Evolutionary conservation across 768 basidiomycete genomes (phyloP), one percentile per base, ranked within the genome.

Genomic region (Pluteus cervinus): DNA sequence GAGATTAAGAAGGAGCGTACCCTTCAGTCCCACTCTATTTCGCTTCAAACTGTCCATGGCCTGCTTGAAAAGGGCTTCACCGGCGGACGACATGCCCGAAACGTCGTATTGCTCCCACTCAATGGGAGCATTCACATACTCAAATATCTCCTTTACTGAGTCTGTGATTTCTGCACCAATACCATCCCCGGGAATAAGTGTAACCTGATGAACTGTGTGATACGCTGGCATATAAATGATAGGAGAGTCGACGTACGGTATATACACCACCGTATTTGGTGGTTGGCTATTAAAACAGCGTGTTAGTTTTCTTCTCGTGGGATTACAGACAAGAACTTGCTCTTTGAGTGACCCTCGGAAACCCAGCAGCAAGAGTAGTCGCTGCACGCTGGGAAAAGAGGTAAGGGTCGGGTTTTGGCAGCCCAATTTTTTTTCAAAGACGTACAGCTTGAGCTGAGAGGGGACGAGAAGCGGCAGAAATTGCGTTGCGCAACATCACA

Each of bases 101-200:
- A 99, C 92, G 55, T 97, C 78, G 66, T 93, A 97, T 60, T 97
- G 92, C 55, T 97, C 93, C 88, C 90, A 96, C 58, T 97, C 90
- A 64, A 99, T 94, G 60, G 96, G 96, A 22, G 93, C 96, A 56
- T 98, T 99, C 57, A 91, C 79, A 49, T 88, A 75, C 60, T 94
- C 90, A 56, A 99, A 99, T 57, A 99, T 93, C 64, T 98, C 93
- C 68, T 99, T 98, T 49, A 99, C 93, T 2, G 91, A 93, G 65
- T 94, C 89, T 42, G 94, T 90, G 56, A 99, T 90, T 68, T 99
- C 96, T 53, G 79, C 76, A 46, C 96, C 96, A 53, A 99, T 83
- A 68, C 96, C 96, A 56, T 99, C 96, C 48, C 96, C 96, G 30
- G 94, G 93, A 50, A 98, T 94, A 55, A 97, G 80, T 41, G 93